Evolutionary conservation across 1,284 basidiomycete genomes (phyloP).

Genomic region (Leccinum pachyderme): DNA sequence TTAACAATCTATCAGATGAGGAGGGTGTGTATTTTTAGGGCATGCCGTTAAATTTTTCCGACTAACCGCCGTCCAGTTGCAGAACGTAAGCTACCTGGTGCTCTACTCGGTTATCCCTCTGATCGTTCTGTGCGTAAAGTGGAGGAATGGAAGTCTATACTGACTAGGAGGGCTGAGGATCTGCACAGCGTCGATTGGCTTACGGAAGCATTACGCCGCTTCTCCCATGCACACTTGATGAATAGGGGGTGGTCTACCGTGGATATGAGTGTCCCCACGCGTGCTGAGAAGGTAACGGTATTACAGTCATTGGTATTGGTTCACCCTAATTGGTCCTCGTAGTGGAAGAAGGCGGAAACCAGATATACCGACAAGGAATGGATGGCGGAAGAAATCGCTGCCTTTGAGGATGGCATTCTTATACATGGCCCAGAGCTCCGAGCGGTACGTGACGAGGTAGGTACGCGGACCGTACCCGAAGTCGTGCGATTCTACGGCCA

Average conservation of each 20-base stretch:
- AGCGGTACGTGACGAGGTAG: conserved; percentile 72
- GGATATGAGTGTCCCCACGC: conserved; percentile 57
- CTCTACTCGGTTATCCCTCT: background rate
- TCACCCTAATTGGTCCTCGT: conserved; percentile 5
- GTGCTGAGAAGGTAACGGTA: conserved; percentile 57
- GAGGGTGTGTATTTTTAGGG: conserved; percentile 51
- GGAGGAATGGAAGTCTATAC: conserved; percentile 53
- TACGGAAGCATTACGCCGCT: conserved; percentile 66
- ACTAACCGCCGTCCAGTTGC: conserved; percentile 19
- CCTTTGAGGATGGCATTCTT: conserved; percentile 74
- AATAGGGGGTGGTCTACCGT: conserved; percentile 55
- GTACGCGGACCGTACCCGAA: conserved; percentile 67
- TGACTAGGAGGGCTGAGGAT: conserved; percentile 50
- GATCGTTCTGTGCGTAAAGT: conserved; percentile 41
- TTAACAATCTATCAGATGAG: conserved; percentile 58
- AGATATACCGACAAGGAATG: conserved; percentile 70
- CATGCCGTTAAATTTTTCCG: conserved; percentile 15
- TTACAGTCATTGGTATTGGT: conserved; percentile 1
- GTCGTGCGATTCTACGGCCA: conserved; percentile 82
- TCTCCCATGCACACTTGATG: conserved; percentile 60
- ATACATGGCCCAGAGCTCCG: conserved; percentile 77
- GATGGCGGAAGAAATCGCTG: conserved; percentile 65
- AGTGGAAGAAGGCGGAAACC: conserved; percentile 77
- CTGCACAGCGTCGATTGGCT: conserved; percentile 71
- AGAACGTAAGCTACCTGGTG: conserved; percentile 27